Evolutionary conservation across 345 rosid genomes (phyloP).

Genomic region (Gossypium australe): DNA sequence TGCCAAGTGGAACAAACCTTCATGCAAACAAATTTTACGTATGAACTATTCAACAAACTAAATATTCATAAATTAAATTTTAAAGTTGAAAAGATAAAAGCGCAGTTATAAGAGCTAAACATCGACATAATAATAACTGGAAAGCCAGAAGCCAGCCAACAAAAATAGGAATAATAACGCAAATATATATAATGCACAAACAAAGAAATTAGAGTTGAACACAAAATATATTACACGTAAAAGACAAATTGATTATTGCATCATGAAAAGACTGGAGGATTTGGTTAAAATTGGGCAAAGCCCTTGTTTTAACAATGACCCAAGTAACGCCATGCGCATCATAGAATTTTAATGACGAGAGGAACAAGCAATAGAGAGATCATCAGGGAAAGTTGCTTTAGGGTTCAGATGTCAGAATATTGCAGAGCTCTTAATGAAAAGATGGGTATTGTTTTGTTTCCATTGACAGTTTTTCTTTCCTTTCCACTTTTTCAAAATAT

Average conservation of each 20-base stretch:
- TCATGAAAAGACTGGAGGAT: too few relatives aligned
- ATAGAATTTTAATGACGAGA: neutral
- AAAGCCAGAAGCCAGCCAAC: too few relatives aligned
- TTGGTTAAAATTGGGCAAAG: too few relatives aligned
- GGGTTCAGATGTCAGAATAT: neutral
- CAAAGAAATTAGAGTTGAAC: neutral
- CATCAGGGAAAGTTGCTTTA: neutral
- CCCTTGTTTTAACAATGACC: neutral
- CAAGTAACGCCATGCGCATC: neutral
- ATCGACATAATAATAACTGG: too few relatives aligned
- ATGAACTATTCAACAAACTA: too few relatives aligned
- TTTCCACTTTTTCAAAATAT: neutral
- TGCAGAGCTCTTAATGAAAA: neutral
- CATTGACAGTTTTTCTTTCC: too few relatives aligned
- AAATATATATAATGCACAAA: neutral
- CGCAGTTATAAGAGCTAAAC: too few relatives aligned
- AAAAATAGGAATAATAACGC: neutral
- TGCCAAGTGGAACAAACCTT: conserved; percentile 96
- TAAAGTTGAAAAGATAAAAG: too few relatives aligned
- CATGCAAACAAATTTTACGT: conserved; percentile 3
- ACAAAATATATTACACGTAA: neutral
- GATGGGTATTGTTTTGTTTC: neutral
- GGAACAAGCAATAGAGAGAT: neutral
- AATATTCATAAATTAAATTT: too few relatives aligned
- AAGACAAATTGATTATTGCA: neutral